Evolutionary conservation across 164 flowering plant species (phyloP), one percentile per base, ranked within the genome.

Genomic region (Paratinospora sagittata): DNA sequence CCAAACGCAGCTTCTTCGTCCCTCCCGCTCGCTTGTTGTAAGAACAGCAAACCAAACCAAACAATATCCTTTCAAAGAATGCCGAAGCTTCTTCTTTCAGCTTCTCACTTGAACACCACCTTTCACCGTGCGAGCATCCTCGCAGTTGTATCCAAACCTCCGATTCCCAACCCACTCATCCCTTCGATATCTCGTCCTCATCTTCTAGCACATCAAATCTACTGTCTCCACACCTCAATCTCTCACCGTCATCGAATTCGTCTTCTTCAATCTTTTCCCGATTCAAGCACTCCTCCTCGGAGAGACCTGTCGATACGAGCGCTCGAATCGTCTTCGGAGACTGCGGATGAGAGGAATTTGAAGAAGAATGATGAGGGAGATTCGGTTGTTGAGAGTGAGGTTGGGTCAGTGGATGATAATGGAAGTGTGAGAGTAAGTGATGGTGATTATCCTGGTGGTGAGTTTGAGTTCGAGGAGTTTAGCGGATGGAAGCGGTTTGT

Each of bases 361-460:
- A 21, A 69, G 58, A 37, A 70, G 55, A n/a, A n/a, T n/a, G 23
- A 49, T 10, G 71, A 72, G 0, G 65, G 55, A 14, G 30, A 9
- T 17, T 66, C 72, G 21, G 26, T 14, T 9, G n/a, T 65, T 61
- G 37, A 71, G 33, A 49, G 16, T 24, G 73, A 74, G 24, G 39
- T 60, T 9, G 36, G 6, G 68, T 27, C 65, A 34, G 73, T 33
- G 8, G 75, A 63, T n/a, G 78, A 68, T 45, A 71, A 70, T 62
- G 80, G 72, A 21, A 75, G 74, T 37, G n/a, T 55, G 21, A 69
- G 63, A 62, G 66, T 27, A 11, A 69, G 73, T 24, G 69, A 67
- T 8, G 85, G 78, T 64, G 86, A 85, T 11, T 91, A 84, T 65
- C 97, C 98, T 1, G 82, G 71, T 58, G 98, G 97, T 1, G 98